Percentiles rank a stretch among this genome's conserved stretches.
Evolutionary conservation across 169 alveolate genomes (phyloP).

Genomic region (Plasmodium gallinaceum): DNA sequence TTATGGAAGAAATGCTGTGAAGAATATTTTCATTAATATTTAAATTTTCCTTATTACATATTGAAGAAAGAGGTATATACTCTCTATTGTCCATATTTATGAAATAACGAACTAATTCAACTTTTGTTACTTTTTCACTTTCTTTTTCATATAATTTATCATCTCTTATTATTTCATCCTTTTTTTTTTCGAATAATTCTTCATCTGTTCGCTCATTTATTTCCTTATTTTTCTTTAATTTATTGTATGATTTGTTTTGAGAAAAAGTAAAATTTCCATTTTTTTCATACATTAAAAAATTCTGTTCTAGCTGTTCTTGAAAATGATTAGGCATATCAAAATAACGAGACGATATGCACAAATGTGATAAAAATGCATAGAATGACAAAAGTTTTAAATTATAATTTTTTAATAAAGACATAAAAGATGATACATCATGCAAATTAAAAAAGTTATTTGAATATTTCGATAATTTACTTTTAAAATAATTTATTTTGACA

Average conservation of each 20-base stretch:
- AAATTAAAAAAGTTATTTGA: conserved; percentile 33
- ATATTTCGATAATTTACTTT: conserved; percentile 14
- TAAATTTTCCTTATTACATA: neutral
- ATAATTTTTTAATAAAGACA: conserved; percentile 27
- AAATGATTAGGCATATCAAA: neutral
- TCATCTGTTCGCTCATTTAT: neutral
- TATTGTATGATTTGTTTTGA: neutral
- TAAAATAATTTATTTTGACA: neutral
- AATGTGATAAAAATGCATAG: conserved; percentile 51
- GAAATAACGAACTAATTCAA: conserved; percentile 4
- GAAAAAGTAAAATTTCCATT: conserved; percentile 17
- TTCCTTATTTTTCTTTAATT: neutral
- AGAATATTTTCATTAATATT: conserved; percentile 23
- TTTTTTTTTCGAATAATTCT: neutral
- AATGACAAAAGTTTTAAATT: conserved; percentile 32
- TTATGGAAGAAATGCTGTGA: conserved; percentile 55
- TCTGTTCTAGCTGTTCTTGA: conserved; percentile 17
- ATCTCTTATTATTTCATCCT: neutral
- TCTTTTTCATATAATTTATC: neutral
- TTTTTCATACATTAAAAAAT: conserved; percentile 42
- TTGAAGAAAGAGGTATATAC: neutral
- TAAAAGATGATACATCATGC: conserved; percentile 52
- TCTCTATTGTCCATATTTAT: neutral
- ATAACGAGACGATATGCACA: conserved; percentile 27
- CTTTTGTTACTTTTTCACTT: neutral